Base-by-base conservation (phyloP, 352 stramenopile genomes). In the Phytophthora lateralis region DNA sequence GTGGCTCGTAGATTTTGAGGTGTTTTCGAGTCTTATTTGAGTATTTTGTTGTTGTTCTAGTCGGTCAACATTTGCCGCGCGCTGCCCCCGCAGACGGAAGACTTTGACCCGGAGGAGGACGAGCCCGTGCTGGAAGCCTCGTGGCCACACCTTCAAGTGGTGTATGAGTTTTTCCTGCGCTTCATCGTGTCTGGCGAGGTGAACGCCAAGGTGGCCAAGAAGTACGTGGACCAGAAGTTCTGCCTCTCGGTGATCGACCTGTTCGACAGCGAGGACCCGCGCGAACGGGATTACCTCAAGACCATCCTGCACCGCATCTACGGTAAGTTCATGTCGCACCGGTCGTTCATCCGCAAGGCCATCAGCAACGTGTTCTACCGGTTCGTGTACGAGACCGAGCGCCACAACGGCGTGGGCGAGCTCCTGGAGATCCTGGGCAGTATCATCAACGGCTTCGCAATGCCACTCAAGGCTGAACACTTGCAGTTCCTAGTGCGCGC, bases 381-480 rank as follows among this genome's bases (percentile, higher is more conserved):
- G 27, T 99, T 99, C 69, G 93, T 99, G n/a, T 99, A 99, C 75
- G 97, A 99, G 73, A 98, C 95, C 24, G 93, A 98, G 72, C 77
- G 91, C 32, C 92, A 98, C 78, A 97, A 98, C 45, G 93, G 97
- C 42, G 95, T 99, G 56, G 96, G 93, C 24, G 97, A 99, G 71
- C 77, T 99, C 41, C 85, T 99, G 21, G 97, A 99, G 80, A 99
- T 99, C 71, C 70, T 99, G 8, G 82, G 83, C 24, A 91, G 82
- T 60, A 99, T 99, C 74, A 99, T 99, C 63, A 99, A 99, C 74
- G 97, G 97, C 2, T 99, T 99, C 75, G 97, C 97, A 15, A 98
- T 99, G 78, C 97, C 97, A n/a, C 80, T 99, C 27, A 99, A 99
- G 63, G 88, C 95, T 30, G 97, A 99, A 73, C 97, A 99, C 76